Base-by-base conservation (phyloP, 2,329 filamentous ascomycete species). In the Paecilomyces fulvus region DNA sequence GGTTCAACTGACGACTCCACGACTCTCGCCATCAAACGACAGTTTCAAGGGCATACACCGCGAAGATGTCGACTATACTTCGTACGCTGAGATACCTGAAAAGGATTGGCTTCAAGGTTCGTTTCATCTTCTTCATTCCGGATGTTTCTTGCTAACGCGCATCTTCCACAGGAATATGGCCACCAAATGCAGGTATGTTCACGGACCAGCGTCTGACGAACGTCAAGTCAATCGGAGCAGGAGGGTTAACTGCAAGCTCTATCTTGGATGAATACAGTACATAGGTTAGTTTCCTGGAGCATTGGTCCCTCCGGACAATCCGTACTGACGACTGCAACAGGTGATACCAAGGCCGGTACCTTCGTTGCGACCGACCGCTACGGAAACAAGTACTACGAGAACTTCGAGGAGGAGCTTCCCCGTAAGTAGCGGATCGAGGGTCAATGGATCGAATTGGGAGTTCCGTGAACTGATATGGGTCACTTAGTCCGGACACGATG, bases 331-430 rank as follows among this genome's bases (percentile, higher is more conserved):
- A 17, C n/a, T 58, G 55, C 64, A 60, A 61, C 71, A 94, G 92
- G 92, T 79, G 94, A 99, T 78, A 99, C 94, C 76, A 99, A 99
- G 80, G 86, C 88, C 70, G 95, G 94, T 69, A 85, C 83, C 49
- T 81, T 95, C 64, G 84, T 99, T 63, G 94, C 87, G 67, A 83
- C 79, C 69, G 94, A 99, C 79, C 84, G 86, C 74, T 95, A 86
- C 72, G 95, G 94, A 75, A 99, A 99, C 85, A 97, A 96, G 79
- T 99, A 83, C 82, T 99, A 84, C 74, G 94, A 99, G 82, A 96
- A 99, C 80, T 76, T 84, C 69, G 77, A 80, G 59, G 91, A 97
- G 72, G 94, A 99, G 75, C 82, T 99, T 58, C 94, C 94, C 57
- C 80, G 90, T 95, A 80, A 72, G 87, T 48, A 52, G 14, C 9